Evolutionary conservation across 1,284 basidiomycete genomes (phyloP), one percentile per base, ranked within the genome.

Genomic region (Ustilago hordei): DNA sequence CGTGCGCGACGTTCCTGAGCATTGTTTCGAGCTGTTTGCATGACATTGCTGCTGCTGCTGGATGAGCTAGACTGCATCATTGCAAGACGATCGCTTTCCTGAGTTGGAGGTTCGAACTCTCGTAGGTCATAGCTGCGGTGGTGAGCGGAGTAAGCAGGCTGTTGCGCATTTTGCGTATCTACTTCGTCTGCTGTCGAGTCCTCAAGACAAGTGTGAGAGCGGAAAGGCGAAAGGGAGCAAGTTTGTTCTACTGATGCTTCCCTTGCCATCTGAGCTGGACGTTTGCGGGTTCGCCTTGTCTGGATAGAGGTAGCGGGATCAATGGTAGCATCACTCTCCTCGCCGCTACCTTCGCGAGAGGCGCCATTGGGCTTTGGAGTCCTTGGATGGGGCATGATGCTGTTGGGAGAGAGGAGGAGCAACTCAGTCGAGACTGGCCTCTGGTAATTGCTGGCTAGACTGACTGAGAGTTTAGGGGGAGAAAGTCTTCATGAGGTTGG

Each of bases 241-340:
- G 69, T 12, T 17, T 60, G 60, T 12, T 67, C 69, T 15, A 39
- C 47, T 19, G 64, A 60, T 8, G 39, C 60, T n/a, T 67, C 57
- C 15, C 57, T 53, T 38, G 57, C 61, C 17, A 55, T 36, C 28
- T 64, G 69, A 13, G 69, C 69, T 19, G 69, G 56, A 13, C 69
- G 64, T n/a, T 72, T 72, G 57, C 69, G 64, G 15, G 64, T 67
- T 17, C 69, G 69, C 38, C 69, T 55, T 1, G 47, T 45, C 35
- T 55, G 69, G 15, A 58, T 17, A 5, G 64, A 57, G 19, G 53
- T 12, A 28, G 64, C 28, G 8, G 47, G 60, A 32, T 72, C 64
- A 31, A 62, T 7, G 3, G 55, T 60, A 17, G 64, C 57, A 60
- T 72, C 69, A 34, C 64, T 67, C 8, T 72, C 69, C 12, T 72